Base-by-base conservation (phyloP, 805 yeast species). In the Candida jianshihensis region DNA sequence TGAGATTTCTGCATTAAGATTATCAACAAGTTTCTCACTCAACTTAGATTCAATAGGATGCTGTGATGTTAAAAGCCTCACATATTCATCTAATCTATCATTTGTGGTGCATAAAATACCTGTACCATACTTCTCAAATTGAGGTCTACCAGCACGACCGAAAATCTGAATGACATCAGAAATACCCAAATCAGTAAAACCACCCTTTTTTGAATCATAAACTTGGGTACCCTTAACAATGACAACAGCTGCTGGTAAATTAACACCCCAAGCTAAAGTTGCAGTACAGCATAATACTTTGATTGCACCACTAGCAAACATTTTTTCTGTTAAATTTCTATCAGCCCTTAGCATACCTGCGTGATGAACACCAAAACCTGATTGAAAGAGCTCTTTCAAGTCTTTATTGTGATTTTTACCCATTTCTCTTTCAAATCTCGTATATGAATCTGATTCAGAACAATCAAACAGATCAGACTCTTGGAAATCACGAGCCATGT, bases 71-170 rank as follows among this genome's bases (percentile, higher is more conserved):
- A 92, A 70, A 16, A 89, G 66, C 1, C 92, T 76, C n/a, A 94
- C 75, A 51, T 90, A 92, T 48, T 88, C 96, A 49, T 86, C 94
- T 19, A 94, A 60, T 33, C 75, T 66, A 50, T 90, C 97, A 40
- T 71, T 68, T 0, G 95, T 70, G 0, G 98, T 92, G 56, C 92
- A 79, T 33, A 92, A 63, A 18, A 88, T 78, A 66, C 97, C 97
- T 3, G 90, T 85, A 69, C 98, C 99, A 53, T 73, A 81, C 38
- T 75, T 75, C 48, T 90, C 96, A 59, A 77, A 92, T 49, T 94
- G 98, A 1, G 99, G 99, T 61, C 99, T 78, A 63, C 99, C 99
- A 19, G 98, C 98, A 66, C 99, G 83, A 49, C 99, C 99, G 63
- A 92, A 92, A 46, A 92, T 92, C 65, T 92, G 99, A 42, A 94